These are phyloP conservation scores for Claviceps sp. DNA, from an alignment of 2,329 filamentous ascomycete species.

Conservation along the genomic window DNA sequence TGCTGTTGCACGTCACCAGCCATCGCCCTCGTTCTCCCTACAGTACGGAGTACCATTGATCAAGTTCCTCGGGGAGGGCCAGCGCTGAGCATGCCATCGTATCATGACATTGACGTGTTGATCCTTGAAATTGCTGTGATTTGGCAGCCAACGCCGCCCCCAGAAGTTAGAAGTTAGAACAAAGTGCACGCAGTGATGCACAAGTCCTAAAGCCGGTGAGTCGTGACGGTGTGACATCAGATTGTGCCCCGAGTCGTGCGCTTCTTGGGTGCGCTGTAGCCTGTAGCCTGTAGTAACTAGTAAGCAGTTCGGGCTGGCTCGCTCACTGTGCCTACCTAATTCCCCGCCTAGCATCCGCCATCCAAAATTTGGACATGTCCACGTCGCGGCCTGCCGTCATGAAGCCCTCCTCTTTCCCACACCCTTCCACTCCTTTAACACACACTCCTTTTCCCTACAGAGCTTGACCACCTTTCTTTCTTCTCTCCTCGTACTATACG, in stretches of 20 bases:
- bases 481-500: neutral
- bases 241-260: neutral
- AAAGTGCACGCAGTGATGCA: too few species aligned
- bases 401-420: neutral
- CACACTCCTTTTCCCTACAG: neutral
- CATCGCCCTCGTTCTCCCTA: neutral
- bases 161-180: neutral
- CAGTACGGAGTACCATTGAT: too few species aligned
- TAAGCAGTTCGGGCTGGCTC: neutral
- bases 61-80: too few species aligned
- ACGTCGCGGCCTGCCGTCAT: neutral
- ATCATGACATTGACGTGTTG: neutral
- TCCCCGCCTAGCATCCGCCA: neutral
- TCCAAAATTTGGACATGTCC: neutral
- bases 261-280: neutral
- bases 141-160: neutral
- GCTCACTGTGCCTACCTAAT: too few species aligned
- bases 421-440: neutral
- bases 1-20: neutral
- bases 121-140: conserved; percentile 7
- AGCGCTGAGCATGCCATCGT: neutral
- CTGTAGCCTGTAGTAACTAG: neutral
- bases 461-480: neutral
- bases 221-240: neutral
- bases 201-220: neutral